Evolutionary conservation across 2,329 filamentous ascomycete species (phyloP).

Genomic region (Pseudocercospora crystallina): DNA sequence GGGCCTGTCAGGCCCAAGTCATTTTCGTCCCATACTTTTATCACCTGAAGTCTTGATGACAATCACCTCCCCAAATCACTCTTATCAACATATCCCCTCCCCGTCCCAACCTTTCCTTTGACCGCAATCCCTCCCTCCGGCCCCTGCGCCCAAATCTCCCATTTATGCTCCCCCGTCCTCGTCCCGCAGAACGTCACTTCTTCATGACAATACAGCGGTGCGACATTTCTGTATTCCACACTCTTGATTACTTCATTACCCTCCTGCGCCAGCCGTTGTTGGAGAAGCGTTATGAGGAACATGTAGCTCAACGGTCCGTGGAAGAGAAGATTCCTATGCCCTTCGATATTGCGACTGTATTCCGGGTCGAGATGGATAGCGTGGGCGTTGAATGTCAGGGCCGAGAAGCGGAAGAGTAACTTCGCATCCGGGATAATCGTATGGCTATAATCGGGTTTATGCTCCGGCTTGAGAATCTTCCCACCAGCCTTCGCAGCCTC

Average conservation of each 20-base stretch:
- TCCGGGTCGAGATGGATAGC: slow-evolving; percentile 78
- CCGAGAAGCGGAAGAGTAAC: slow-evolving; percentile 86
- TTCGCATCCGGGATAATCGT: slow-evolving; percentile 64
- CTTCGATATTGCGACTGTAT: slow-evolving; percentile 71
- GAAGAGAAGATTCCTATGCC: slow-evolving; percentile 72
- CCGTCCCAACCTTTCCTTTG: slow-evolving; percentile 41
- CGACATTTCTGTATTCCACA: slow-evolving; percentile 78
- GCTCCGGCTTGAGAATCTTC: slow-evolving; percentile 48
- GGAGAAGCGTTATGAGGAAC: slow-evolving; percentile 70
- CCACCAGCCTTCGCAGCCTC: slow-evolving; percentile 30
- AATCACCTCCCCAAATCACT: slow-evolving; percentile 15
- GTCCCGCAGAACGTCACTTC: slow-evolving; percentile 68
- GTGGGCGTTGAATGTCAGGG: slow-evolving; percentile 90
- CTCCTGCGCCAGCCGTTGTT: slow-evolving; percentile 49
- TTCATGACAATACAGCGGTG: slow-evolving; percentile 76
- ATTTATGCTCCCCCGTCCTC: slow-evolving; percentile 43
- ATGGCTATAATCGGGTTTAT: slow-evolving; percentile 56
- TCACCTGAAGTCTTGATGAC: too few species aligned
- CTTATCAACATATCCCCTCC: slow-evolving; percentile 19
- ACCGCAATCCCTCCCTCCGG: slow-evolving; percentile 45
- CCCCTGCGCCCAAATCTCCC: slow-evolving; percentile 44
- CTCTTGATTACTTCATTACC: slow-evolving; percentile 47
- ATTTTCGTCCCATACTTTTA: not conserved
- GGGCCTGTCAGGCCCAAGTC: not conserved
- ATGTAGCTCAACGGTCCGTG: slow-evolving; percentile 82